A percentile compares a stretch with the other conserved stretches of the same genome.
These are phyloP conservation scores for Candida pseudoviswanathii DNA, from an alignment of 1,139 yeast species.

Conservation along the genomic window DNA sequence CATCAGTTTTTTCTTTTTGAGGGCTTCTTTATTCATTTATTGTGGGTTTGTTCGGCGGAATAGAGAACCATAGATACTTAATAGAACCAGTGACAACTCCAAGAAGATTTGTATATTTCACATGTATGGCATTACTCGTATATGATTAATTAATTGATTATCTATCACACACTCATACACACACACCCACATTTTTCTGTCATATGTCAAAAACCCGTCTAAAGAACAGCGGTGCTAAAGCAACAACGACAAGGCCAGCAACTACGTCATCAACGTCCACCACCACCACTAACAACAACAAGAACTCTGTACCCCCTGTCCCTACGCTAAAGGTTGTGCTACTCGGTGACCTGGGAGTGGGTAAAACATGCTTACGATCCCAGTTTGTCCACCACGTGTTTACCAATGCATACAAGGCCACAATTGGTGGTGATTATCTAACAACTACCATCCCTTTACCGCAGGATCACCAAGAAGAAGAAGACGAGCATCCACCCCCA, in stretches of 20 bases:
- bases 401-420: slow-evolving; percentile 60
- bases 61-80: not conserved
- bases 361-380: slow-evolving; percentile 61
- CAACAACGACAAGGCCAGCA: not conserved
- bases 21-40: not conserved
- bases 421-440: slow-evolving; percentile 63
- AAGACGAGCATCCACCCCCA: not conserved
- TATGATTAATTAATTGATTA: not conserved
- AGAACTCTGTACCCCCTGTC: slow-evolving; percentile 2
- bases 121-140: not conserved
- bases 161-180: not conserved
- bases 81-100: too few relatives aligned
- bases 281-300: not conserved
- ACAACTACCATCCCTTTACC: slow-evolving; percentile 42
- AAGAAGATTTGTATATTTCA: too few relatives aligned
- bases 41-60: not conserved
- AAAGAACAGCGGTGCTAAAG: not conserved
- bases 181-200: not conserved
- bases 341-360: slow-evolving; percentile 64
- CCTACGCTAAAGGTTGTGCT: slow-evolving; percentile 50
- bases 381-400: slow-evolving; percentile 62
- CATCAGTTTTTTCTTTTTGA: not conserved
- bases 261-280: not conserved
- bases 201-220: not conserved
- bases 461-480: slow-evolving; percentile 1